A percentile compares a stretch with the other conserved stretches of the same genome.
Conservation (phyloP, 768 basidiomycete genomes). For the Agaricus blazei region DNA sequence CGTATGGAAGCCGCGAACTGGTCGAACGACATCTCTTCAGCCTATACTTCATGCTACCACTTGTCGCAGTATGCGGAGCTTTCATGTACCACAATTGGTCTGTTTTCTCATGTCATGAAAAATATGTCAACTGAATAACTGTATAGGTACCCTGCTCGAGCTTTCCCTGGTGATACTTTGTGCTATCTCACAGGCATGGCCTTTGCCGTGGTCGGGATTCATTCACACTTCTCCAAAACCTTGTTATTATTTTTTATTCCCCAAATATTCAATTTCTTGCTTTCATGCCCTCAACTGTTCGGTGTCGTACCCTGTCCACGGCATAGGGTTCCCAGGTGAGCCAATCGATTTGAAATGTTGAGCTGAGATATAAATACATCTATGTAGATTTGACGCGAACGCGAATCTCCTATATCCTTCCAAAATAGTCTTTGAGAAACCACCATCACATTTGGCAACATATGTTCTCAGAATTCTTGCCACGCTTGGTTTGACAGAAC, state of each 20-base stretch:
- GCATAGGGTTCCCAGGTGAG: constrained; percentile 87
- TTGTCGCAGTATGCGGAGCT: constrained; percentile 85
- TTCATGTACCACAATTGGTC: constrained; percentile 97
- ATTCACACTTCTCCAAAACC: constrained; percentile 97
- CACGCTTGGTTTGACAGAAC: constrained; percentile 57
- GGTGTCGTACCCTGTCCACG: constrained; percentile 91
- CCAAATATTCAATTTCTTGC: constrained; percentile 95
- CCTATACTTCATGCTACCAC: constrained; percentile 93
- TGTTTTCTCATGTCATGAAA: constrained; percentile 20
- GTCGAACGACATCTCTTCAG: constrained; percentile 94
- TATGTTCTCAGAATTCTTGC: constrained; percentile 57
- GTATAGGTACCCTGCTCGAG: constrained; percentile 89
- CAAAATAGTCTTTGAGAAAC: constrained; percentile 50
- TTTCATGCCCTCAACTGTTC: constrained; percentile 93
- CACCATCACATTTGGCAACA: constrained; percentile 50
- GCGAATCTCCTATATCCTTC: constrained; percentile 82
- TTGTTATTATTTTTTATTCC: constrained; percentile 95
- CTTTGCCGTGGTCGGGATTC: constrained; percentile 95
- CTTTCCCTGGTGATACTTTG: constrained; percentile 94
- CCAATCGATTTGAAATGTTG: background rate
- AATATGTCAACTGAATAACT: background rate
- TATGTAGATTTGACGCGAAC: constrained; percentile 61
- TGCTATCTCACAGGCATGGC: constrained; percentile 99
- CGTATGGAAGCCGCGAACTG: constrained; percentile 79
- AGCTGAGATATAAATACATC: constrained; percentile 8